Percentiles rank a stretch among this genome's conserved stretches.
phyloP scores from a whole-genome alignment of 1,284 basidiomycete species.

The Porogramme epimiltina region DNA sequence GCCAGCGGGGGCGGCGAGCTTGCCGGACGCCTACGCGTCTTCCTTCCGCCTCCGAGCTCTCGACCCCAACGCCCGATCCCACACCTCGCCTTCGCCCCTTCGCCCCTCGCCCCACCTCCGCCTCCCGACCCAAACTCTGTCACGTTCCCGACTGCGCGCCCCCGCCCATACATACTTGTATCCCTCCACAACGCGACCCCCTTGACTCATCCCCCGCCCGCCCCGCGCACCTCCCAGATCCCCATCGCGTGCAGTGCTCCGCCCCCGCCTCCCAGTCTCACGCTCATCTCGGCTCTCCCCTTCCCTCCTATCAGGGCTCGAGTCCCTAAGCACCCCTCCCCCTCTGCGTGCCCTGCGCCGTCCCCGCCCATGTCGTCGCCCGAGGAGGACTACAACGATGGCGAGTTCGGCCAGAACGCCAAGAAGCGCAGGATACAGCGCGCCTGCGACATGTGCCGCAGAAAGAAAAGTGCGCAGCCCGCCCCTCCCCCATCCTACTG shows the following conservation, averaged over 20 bases:
- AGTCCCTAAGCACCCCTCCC: conserved; percentile 34
- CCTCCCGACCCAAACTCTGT: background rate
- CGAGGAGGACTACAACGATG: conserved; percentile 46
- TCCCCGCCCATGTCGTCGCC: conserved; percentile 43
- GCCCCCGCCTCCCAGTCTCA: too few relatives aligned
- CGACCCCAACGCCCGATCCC: too few relatives aligned
- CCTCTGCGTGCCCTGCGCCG: too few relatives aligned
- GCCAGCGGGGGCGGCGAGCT: too few relatives aligned
- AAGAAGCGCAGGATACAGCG: conserved; percentile 75
- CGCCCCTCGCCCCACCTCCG: background rate
- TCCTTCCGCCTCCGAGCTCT: too few relatives aligned
- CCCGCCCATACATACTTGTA: too few relatives aligned
- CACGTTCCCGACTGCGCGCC: too few relatives aligned
- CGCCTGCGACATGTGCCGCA: conserved; percentile 74
- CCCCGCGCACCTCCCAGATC: too few relatives aligned
- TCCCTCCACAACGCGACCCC: background rate
- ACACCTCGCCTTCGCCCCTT: too few relatives aligned
- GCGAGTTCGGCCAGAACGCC: conserved; percentile 30
- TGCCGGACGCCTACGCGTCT: too few relatives aligned
- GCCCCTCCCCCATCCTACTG: background rate
- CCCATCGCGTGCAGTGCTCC: too few relatives aligned
- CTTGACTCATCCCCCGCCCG: background rate
- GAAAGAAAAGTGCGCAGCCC: conserved; percentile 65
- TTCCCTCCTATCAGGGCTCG: conserved; percentile 28
- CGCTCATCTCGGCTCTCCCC: background rate